Evolutionary conservation across 1,139 yeast species (phyloP).

Genomic region (Waltiozyma sp.): DNA sequence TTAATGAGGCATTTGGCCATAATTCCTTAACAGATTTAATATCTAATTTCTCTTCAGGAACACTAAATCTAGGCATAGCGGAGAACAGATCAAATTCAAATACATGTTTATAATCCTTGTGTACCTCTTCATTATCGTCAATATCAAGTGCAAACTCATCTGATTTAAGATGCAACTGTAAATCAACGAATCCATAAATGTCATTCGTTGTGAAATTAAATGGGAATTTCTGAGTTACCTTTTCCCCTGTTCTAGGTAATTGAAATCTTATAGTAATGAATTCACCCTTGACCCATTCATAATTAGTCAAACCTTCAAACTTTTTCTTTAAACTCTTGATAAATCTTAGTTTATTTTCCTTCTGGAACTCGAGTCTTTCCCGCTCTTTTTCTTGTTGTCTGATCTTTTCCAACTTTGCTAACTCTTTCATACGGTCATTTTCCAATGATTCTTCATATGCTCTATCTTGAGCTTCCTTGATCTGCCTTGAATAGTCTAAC

Average conservation of each 20-base stretch:
- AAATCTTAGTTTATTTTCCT: slow-evolving; percentile 11
- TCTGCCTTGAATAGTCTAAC: slow-evolving; percentile 23
- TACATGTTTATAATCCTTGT: slow-evolving; percentile 20
- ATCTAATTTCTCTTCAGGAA: slow-evolving; percentile 20
- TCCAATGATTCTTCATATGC: slow-evolving; percentile 27
- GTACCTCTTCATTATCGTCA: slow-evolving; percentile 7
- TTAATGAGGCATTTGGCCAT: slow-evolving; percentile 54
- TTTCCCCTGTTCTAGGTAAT: slow-evolving; percentile 42
- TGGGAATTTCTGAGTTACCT: slow-evolving; percentile 46
- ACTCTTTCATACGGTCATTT: slow-evolving; percentile 23
- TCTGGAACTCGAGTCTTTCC: slow-evolving; percentile 5
- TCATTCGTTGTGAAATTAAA: slow-evolving; percentile 41
- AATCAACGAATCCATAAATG: slow-evolving; percentile 55
- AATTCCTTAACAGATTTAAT: slow-evolving; percentile 32
- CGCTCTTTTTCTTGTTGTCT: slow-evolving; percentile 1
- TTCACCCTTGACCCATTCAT: slow-evolving; percentile 8
- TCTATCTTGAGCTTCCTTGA: slow-evolving; percentile 26
- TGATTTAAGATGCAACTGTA: slow-evolving; percentile 18
- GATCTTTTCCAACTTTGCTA: slow-evolving; percentile 14
- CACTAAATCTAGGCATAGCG: slow-evolving; percentile 42
- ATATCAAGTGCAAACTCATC: slow-evolving; percentile 2
- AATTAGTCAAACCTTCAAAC: slow-evolving; percentile 2
- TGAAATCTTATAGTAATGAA: slow-evolving; percentile 31
- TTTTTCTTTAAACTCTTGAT: slow-evolving; percentile 5
- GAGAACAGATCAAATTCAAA: slow-evolving; percentile 41